phyloP scores from a whole-genome alignment of 805 yeast genomes.

The Suhomyces prunicola region DNA sequence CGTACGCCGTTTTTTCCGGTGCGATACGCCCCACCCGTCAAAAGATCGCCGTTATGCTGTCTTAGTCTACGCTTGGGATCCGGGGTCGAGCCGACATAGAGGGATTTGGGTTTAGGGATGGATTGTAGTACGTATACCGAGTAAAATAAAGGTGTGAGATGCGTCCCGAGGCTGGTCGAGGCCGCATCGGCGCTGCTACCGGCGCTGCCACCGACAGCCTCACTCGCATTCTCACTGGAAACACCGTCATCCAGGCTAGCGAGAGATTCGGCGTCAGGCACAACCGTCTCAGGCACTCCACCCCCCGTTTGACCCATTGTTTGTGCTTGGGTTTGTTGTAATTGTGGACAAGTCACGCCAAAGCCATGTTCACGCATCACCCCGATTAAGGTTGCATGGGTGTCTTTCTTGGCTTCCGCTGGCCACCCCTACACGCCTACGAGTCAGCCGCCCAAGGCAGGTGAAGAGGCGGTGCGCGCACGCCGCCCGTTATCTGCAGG shows the following conservation, averaged over 20 bases:
- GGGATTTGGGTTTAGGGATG: conserved; percentile 50
- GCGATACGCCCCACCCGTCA: conserved; percentile 64
- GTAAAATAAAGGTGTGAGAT: conserved; percentile 43
- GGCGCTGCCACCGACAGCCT: neutral
- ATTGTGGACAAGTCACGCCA: neutral
- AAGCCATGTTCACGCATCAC: neutral
- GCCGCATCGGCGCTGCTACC: neutral
- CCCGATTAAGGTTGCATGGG: neutral
- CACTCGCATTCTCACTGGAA: neutral
- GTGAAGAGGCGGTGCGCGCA: neutral
- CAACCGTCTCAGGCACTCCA: neutral
- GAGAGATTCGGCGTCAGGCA: neutral
- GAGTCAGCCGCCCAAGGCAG: neutral
- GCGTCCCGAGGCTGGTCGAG: neutral
- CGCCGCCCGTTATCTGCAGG: neutral
- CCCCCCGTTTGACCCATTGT: neutral
- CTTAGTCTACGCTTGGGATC: conserved; percentile 63
- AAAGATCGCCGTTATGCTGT: conserved; percentile 74
- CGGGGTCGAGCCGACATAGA: conserved; percentile 82
- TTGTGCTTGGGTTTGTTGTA: neutral
- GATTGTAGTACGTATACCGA: conserved; percentile 72
- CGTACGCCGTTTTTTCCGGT: conserved; percentile 56
- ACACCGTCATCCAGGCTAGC: neutral
- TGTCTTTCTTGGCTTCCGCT: neutral
- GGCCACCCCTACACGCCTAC: neutral